Conservation (phyloP, 352 stramenopile genomes). For the Globisporangium orthogonon region DNA sequence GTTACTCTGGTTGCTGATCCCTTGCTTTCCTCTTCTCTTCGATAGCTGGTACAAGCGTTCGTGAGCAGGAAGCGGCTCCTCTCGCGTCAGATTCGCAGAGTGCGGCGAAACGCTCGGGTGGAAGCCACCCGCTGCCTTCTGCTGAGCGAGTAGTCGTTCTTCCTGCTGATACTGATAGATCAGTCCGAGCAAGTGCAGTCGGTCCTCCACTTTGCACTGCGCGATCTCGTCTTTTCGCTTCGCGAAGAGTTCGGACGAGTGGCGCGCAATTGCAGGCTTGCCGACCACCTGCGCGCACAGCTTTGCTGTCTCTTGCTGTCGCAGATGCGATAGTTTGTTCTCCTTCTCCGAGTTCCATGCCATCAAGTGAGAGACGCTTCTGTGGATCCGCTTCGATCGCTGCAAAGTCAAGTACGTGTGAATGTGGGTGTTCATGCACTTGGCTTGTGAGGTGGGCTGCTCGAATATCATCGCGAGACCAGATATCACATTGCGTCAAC, state of each 20-base stretch:
- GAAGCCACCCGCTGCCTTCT: constrained; percentile 7
- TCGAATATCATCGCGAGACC: not conserved
- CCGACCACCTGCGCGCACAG: constrained; percentile 22
- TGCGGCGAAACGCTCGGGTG: constrained; percentile 44
- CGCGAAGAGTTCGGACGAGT: constrained; percentile 25
- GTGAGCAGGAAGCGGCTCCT: constrained; percentile 20
- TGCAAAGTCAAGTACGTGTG: constrained; percentile 3
- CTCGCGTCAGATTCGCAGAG: constrained; percentile 33
- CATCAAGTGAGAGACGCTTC: constrained; percentile 55
- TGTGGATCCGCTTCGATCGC: constrained; percentile 51
- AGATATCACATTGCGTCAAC: not conserved
- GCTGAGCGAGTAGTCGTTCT: constrained; percentile 25
- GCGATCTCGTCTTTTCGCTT: constrained; percentile 42
- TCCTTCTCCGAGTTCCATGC: constrained; percentile 57
- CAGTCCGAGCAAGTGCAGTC: constrained; percentile 55
- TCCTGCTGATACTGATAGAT: constrained; percentile 71
- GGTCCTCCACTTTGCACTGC: constrained; percentile 59
- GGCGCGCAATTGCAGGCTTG: constrained; percentile 27
- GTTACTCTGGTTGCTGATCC: not conserved
- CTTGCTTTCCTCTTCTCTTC: constrained; percentile 12
- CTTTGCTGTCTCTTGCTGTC: constrained; percentile 23
- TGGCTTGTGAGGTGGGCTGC: too few species aligned
- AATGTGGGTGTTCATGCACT: not conserved
- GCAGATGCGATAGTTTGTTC: constrained; percentile 39
- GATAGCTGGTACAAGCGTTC: constrained; percentile 50